Evolutionary conservation across 1,284 basidiomycete genomes (phyloP).

Genomic region (Marasmius tenuissimus): DNA sequence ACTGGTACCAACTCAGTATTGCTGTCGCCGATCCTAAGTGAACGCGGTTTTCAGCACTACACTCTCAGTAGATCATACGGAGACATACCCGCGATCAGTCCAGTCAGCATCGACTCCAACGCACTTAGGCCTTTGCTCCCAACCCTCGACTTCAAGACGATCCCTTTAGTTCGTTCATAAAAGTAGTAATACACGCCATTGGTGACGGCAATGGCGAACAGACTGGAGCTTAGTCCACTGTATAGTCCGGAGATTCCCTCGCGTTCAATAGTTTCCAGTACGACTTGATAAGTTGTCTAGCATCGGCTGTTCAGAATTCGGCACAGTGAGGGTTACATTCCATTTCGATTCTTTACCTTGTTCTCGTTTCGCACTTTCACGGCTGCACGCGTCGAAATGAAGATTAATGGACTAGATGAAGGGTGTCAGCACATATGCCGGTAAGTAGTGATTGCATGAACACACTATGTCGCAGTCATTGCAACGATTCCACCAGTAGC

Average conservation of each 20-base stretch:
- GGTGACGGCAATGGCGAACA: conserved; percentile 91
- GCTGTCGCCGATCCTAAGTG: conserved; percentile 85
- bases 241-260: conserved; percentile 90
- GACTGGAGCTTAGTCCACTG: conserved; percentile 82
- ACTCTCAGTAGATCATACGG: background rate
- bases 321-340: background rate
- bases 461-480: conserved; percentile 85
- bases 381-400: conserved; percentile 91
- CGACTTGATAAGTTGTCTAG: conserved; percentile 56
- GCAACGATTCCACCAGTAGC: conserved; percentile 90
- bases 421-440: conserved; percentile 8
- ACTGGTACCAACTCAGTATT: conserved; percentile 53
- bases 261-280: conserved; percentile 77
- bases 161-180: conserved; percentile 68
- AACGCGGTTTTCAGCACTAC: background rate
- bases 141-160: conserved; percentile 55
- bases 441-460: conserved; percentile 10
- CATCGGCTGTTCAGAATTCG: background rate
- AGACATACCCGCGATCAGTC: conserved; percentile 77
- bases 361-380: conserved; percentile 82
- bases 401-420: conserved; percentile 77
- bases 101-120: conserved; percentile 87
- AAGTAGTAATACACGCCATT: conserved; percentile 92
- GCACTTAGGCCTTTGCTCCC: conserved; percentile 76
- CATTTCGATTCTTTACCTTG: conserved; percentile 47